Evolutionary conservation across 306 rosid genomes (phyloP), one percentile per base, ranked within the genome.

Genomic region (Castanospermum australe): DNA sequence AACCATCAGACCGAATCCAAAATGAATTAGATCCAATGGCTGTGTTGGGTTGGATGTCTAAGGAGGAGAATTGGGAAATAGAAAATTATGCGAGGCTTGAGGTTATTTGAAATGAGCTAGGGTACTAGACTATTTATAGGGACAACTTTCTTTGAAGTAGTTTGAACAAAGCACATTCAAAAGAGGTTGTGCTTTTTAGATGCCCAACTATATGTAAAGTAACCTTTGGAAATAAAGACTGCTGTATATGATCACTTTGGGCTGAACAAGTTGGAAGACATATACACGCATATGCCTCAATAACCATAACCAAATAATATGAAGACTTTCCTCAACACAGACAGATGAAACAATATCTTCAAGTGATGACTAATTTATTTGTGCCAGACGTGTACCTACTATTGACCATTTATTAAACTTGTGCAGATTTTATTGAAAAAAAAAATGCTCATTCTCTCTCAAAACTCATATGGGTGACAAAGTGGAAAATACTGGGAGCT

Each of bases 121-220:
- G 81, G 63, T 72, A 79, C 62, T 73, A 76, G 87, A 79, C 84
- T 96, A 96, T 96, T 96, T 96, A 96, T 96, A 93, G 92, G 82
- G 87, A 72, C 83, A 82, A 67, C 69, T 10, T 6, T n/a, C n/a
- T n/a, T n/a, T n/a, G n/a, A n/a, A n/a, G n/a, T n/a, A n/a, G n/a
- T 84, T 84, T 85, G 81, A 82, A 81, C 73, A 76, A 76, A 89
- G 88, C 81, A 83, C 88, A 77, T 82, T 83, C 81, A 78, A 92
- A 88, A 86, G 88, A 54, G 55, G 21, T 47, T 70, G 73, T 78
- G 83, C 91, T 90, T 91, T 87, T 86, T 76, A 73, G 97, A 92
- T 94, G 89, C 97, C 67, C 92, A 80, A 88, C 62, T 80, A 44
- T 56, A 77, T 66, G 13, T 71, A 69, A 71, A 89, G 84, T 81